A percentile compares a stretch with the other conserved stretches of the same genome.
phyloP scores from a whole-genome alignment of 768 basidiomycete species.

The Lenzites betulinus region DNA sequence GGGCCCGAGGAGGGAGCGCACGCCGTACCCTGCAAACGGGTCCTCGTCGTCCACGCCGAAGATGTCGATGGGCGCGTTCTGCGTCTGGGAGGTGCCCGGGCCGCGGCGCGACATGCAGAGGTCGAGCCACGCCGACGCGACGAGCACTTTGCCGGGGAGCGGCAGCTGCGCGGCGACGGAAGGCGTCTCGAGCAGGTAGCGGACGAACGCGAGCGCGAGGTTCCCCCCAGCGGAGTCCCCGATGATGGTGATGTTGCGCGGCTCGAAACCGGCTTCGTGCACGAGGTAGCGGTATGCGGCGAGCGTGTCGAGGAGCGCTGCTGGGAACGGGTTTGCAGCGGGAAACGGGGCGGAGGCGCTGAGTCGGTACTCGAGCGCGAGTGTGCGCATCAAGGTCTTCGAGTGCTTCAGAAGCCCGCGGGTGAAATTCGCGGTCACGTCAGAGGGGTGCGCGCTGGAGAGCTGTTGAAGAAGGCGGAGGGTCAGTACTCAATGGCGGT shows the following conservation, averaged over 20 bases:
- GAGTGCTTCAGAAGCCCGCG: conserved; percentile 2
- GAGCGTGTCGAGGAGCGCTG: conserved; percentile 53
- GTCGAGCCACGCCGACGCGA: conserved; percentile 61
- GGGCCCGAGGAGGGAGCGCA: conserved; percentile 47
- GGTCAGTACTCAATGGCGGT: neutral
- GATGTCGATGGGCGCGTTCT: conserved; percentile 34
- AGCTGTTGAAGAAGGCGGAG: neutral
- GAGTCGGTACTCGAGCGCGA: conserved; percentile 53
- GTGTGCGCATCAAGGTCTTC: conserved; percentile 24
- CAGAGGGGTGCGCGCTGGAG: neutral
- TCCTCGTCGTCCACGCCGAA: conserved; percentile 15
- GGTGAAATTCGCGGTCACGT: conserved; percentile 2
- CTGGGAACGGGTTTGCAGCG: conserved; percentile 47
- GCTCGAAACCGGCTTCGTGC: conserved; percentile 41
- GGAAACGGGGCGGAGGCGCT: conserved; percentile 28
- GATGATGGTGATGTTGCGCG: conserved; percentile 45
- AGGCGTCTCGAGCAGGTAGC: conserved; percentile 33
- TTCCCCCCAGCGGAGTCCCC: conserved; percentile 62
- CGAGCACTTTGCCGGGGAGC: conserved; percentile 47
- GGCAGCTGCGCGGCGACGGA: conserved; percentile 12
- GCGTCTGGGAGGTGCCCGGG: conserved; percentile 1
- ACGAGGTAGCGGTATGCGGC: conserved; percentile 55
- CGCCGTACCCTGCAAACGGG: conserved; percentile 34
- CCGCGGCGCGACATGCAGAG: conserved; percentile 43
- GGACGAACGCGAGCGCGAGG: conserved; percentile 42